Conservation (phyloP, 305 asterid species). For the Fraxinus nigra region DNA sequence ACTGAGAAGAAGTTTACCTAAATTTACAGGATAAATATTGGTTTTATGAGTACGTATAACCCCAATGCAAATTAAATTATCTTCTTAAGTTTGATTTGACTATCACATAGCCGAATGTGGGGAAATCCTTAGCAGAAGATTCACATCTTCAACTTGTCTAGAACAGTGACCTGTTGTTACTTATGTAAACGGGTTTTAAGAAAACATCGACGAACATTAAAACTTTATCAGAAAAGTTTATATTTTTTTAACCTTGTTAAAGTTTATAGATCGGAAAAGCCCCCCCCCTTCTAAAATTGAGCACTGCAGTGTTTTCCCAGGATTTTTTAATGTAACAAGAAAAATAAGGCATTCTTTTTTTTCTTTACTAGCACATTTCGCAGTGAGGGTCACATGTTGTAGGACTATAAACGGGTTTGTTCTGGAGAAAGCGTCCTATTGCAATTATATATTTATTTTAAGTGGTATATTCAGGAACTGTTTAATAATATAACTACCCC, state of each 20-base stretch:
- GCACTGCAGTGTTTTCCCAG: neutral
- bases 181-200: neutral
- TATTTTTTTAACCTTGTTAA: neutral
- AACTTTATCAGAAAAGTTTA: neutral
- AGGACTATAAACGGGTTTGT: neutral
- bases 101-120: neutral
- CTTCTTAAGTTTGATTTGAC: neutral
- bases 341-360: neutral
- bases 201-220: neutral
- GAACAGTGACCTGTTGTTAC: neutral
- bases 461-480: neutral
- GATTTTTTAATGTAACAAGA: neutral
- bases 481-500: neutral
- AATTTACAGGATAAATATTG: slow-evolving; percentile 16
- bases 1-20: slow-evolving; percentile 73
- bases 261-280: neutral
- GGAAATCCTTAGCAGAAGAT: neutral
- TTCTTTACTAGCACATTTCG: neutral
- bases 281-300: neutral
- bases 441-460: neutral
- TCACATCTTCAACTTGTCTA: neutral
- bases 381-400: neutral
- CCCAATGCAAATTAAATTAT: neutral
- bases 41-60: neutral
- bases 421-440: neutral